Percentiles rank a stretch among this genome's conserved stretches.
Evolutionary conservation across 225 moss, liverwort and hornwort species (phyloP).

Genomic region (Bryum argenteum): DNA sequence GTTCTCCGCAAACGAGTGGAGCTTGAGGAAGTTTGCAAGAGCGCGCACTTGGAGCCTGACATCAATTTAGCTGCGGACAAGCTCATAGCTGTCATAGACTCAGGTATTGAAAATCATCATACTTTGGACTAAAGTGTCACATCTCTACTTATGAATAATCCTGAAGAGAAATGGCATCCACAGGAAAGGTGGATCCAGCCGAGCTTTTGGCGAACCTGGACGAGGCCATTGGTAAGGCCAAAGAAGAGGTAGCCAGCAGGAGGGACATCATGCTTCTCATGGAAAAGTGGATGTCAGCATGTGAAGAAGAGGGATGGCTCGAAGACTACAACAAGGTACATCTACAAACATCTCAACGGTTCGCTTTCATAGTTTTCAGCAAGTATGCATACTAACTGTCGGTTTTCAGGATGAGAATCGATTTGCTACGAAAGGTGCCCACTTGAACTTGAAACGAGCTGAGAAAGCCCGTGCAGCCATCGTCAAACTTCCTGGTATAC

Average conservation of each 20-base stretch:
- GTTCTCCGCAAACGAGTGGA: constrained; percentile 88
- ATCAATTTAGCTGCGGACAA: constrained; percentile 76
- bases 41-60: constrained; percentile 95
- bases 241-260: constrained; percentile 88
- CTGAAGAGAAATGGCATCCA: not conserved
- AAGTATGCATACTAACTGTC: constrained; percentile 12
- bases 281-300: constrained; percentile 99
- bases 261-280: constrained; percentile 92
- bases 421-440: constrained; percentile 95
- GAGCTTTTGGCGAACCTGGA: constrained; percentile 86
- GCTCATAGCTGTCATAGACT: constrained; percentile 81
- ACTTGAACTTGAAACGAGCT: constrained; percentile 93
- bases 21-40: constrained; percentile 87
- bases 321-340: constrained; percentile 96
- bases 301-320: constrained; percentile 99
- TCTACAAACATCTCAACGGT: not conserved
- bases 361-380: not conserved
- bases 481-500: constrained; percentile 85
- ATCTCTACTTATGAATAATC: no score
- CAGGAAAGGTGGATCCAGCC: constrained; percentile 86
- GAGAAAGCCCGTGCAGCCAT: constrained; percentile 93
- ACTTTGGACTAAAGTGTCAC: not conserved
- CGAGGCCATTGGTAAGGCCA: constrained; percentile 81
- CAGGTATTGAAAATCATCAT: constrained; percentile 52
- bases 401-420: constrained; percentile 85